These are phyloP conservation scores for Colletotrichum gigasporum DNA, from an alignment of 2,329 filamentous ascomycete genomes.

Conservation along the genomic window DNA sequence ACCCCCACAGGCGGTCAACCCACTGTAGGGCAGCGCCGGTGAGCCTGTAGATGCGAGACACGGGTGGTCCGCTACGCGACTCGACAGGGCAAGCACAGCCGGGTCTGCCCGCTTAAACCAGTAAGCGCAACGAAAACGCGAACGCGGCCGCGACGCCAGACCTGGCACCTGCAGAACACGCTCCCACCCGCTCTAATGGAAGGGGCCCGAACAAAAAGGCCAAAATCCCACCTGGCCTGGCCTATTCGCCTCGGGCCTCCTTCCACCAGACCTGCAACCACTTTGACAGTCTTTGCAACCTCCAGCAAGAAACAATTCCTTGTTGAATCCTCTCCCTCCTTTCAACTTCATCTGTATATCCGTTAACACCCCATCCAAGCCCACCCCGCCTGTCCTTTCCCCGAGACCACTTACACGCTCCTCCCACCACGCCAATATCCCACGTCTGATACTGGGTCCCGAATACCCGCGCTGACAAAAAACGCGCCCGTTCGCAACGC, in stretches of 20 bases:
- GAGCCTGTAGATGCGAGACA: not conserved
- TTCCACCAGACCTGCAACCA: conserved; percentile 37
- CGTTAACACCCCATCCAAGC: not conserved
- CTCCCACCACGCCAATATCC: conserved; percentile 22
- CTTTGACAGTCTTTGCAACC: conserved; percentile 14
- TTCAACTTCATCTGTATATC: conserved; percentile 8
- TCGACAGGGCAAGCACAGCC: too few relatives aligned
- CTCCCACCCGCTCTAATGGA: conserved; percentile 24
- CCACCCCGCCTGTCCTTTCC: not conserved
- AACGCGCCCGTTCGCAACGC: conserved; percentile 26
- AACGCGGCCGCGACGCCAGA: conserved; percentile 33
- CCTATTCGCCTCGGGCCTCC: conserved; percentile 34
- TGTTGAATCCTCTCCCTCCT: conserved; percentile 1
- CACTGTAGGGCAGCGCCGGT: not conserved
- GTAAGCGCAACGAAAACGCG: conserved; percentile 16
- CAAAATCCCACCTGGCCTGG: conserved; percentile 32
- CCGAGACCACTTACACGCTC: conserved; percentile 29
- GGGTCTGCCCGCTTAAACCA: not conserved
- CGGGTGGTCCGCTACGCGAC: not conserved
- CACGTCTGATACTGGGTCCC: conserved; percentile 26
- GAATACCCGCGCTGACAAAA: conserved; percentile 15
- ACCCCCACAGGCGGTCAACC: not conserved
- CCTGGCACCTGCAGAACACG: conserved; percentile 27
- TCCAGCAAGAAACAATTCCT: not conserved
- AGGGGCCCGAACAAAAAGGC: conserved; percentile 40